Evolutionary conservation across 805 yeast species (phyloP), one percentile per base, ranked within the genome.

Genomic region (Schwanniomyces sp.): DNA sequence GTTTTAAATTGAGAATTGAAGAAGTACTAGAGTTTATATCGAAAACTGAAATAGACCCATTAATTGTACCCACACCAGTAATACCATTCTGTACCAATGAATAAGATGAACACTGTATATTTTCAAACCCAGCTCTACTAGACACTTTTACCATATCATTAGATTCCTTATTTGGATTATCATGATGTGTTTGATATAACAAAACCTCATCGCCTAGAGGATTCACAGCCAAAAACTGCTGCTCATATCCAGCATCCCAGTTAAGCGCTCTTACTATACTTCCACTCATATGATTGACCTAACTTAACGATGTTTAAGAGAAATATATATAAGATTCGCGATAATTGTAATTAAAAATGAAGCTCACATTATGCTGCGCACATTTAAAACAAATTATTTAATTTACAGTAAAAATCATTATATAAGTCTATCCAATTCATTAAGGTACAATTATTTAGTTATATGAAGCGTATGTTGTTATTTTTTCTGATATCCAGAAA

Each of bases 201-300:
- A 85, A 69, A 2, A 89, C 84, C 55, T 86, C 92, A 61, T 91
- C 96, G 2, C 95, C 84, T 26, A 88, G 76, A 1, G 96, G 94
- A 52, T 82, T 85, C 6, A 86, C 84, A 0, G 88, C 84, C 10
- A 88, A 64, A 56, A 81, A 85, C 43, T 75, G 77, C 58, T 85
- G 88, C 39, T 74, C 77, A 39, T 66, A 65, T 6, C 76, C 81
- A n/a, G 57, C 54, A 48, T 81, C 83, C 91, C 91, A 85, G 39
- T 75, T 75, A 43, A 64, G 59, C 7, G 87, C 85, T 47, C 85
- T 71, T n/a, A 74, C 69, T 9, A 85, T 78, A 32, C 79, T 75
- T 5, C 88, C 88, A 37, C 84, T 75, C 85, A 82, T 82, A 30
- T 37, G 27, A 34, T 25, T 12, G 12, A 8, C 34, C 24, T 21